phyloP scores from a whole-genome alignment of 1,284 basidiomycete genomes.

The Irpex lacteus region DNA sequence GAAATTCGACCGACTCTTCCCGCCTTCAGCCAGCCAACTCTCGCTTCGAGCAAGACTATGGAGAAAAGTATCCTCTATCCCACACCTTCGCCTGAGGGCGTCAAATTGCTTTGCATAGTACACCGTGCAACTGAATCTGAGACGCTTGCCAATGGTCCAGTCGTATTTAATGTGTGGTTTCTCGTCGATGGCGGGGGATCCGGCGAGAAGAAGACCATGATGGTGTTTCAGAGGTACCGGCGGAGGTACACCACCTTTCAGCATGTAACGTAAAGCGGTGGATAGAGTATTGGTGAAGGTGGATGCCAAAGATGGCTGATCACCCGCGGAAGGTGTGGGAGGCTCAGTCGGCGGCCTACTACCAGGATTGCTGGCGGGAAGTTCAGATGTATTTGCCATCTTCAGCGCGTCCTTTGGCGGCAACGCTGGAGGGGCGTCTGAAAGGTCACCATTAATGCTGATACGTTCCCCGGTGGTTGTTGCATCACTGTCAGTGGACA shows the following conservation, averaged over 20 bases:
- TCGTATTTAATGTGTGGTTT: slow-evolving; percentile 79
- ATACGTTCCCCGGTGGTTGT: slow-evolving; percentile 33
- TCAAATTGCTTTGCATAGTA: slow-evolving; percentile 82
- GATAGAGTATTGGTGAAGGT: slow-evolving; percentile 52
- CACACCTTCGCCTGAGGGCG: slow-evolving; percentile 58
- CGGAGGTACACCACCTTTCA: slow-evolving; percentile 35
- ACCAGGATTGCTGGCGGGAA: background rate
- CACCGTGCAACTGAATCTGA: slow-evolving; percentile 74
- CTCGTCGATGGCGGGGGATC: slow-evolving; percentile 49
- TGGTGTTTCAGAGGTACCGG: slow-evolving; percentile 36
- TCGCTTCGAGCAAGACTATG: slow-evolving; percentile 59
- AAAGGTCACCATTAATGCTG: slow-evolving; percentile 3
- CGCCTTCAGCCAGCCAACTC: slow-evolving; percentile 70
- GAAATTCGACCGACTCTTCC: slow-evolving; percentile 72
- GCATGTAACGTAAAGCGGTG: slow-evolving; percentile 56
- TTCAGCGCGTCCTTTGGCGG: slow-evolving; percentile 28
- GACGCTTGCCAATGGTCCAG: slow-evolving; percentile 67
- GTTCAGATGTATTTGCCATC: background rate
- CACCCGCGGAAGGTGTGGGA: slow-evolving; percentile 3
- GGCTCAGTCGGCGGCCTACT: slow-evolving; percentile 2
- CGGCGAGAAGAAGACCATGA: slow-evolving; percentile 43
- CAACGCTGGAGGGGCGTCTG: slow-evolving; percentile 20
- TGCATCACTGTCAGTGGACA: slow-evolving; percentile 35
- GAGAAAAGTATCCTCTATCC: slow-evolving; percentile 59
- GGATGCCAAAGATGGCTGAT: slow-evolving; percentile 33